Conservation (phyloP, 345 rosid genomes). For the Mercurialis annua region DNA sequence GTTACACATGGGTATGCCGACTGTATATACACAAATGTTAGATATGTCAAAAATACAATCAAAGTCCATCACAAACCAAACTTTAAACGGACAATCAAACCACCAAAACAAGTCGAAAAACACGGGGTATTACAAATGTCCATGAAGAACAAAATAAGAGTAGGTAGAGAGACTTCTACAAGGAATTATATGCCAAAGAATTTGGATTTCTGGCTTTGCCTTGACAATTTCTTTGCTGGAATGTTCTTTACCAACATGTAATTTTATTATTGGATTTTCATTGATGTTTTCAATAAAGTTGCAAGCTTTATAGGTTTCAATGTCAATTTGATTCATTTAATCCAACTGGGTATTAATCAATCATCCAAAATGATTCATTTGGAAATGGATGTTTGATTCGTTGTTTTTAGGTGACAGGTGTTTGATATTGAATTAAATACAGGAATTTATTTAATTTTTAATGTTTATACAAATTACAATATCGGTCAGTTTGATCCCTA, state of each 20-base stretch:
- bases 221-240: slow-evolving; percentile 69
- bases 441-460: neutral
- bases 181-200: slow-evolving; percentile 49
- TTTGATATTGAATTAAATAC: slow-evolving; percentile 3
- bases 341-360: slow-evolving; percentile 12
- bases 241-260: slow-evolving; percentile 82
- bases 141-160: slow-evolving; percentile 49
- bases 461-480: neutral
- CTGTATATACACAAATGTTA: too few species aligned
- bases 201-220: slow-evolving; percentile 56
- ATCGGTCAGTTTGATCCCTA: too few species aligned
- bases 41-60: too few species aligned
- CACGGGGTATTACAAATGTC: too few species aligned
- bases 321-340: slow-evolving; percentile 12
- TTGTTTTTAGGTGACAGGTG: neutral
- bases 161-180: slow-evolving; percentile 28
- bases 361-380: neutral
- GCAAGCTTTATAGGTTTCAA: slow-evolving; percentile 1
- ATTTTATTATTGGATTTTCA: slow-evolving; percentile 8
- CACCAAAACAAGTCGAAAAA: too few species aligned
- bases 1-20: too few species aligned
- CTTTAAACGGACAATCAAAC: too few species aligned
- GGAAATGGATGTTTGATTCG: neutral
- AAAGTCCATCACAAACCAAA: too few species aligned
- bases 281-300: slow-evolving; percentile 9